Percentiles rank a stretch among this genome's conserved stretches.
phyloP scores from a whole-genome alignment of 1,284 basidiomycete genomes.

The Psilocybe mexicana region DNA sequence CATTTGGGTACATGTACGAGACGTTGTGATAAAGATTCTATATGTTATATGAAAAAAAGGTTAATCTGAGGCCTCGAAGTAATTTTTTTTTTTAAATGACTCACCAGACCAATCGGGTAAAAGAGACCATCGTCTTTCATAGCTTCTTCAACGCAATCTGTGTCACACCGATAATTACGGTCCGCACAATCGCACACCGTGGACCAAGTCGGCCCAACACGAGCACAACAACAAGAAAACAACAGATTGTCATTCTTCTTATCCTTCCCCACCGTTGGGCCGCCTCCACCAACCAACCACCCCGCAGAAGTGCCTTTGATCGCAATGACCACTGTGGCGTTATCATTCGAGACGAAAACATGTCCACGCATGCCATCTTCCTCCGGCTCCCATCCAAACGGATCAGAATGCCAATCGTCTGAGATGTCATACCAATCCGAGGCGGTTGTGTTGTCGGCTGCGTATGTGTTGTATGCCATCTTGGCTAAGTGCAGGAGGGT shows the following conservation, averaged over 20 bases:
- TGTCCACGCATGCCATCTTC: slow-evolving; percentile 58
- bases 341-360: slow-evolving; percentile 79
- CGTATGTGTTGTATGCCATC: slow-evolving; percentile 89
- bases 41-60: not conserved
- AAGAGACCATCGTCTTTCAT: slow-evolving; percentile 91
- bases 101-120: slow-evolving; percentile 79
- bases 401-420: slow-evolving; percentile 53
- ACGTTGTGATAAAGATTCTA: slow-evolving; percentile 79
- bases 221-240: slow-evolving; percentile 86
- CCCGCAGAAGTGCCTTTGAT: slow-evolving; percentile 95
- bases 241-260: slow-evolving; percentile 89
- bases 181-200: slow-evolving; percentile 92
- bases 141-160: slow-evolving; percentile 81
- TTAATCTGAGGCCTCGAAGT: not conserved
- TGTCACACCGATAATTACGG: slow-evolving; percentile 74
- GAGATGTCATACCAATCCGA: slow-evolving; percentile 76
- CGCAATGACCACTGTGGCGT: slow-evolving; percentile 84
- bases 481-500: slow-evolving; percentile 81
- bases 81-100: slow-evolving; percentile 28
- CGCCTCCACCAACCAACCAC: slow-evolving; percentile 76
- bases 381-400: slow-evolving; percentile 24
- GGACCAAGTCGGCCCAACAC: slow-evolving; percentile 88
- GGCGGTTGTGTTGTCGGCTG: slow-evolving; percentile 43
- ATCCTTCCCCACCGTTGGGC: slow-evolving; percentile 89
- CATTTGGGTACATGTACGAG: slow-evolving; percentile 76